Conservation (phyloP, 768 basidiomycete genomes). For the Grammothele lineata region DNA sequence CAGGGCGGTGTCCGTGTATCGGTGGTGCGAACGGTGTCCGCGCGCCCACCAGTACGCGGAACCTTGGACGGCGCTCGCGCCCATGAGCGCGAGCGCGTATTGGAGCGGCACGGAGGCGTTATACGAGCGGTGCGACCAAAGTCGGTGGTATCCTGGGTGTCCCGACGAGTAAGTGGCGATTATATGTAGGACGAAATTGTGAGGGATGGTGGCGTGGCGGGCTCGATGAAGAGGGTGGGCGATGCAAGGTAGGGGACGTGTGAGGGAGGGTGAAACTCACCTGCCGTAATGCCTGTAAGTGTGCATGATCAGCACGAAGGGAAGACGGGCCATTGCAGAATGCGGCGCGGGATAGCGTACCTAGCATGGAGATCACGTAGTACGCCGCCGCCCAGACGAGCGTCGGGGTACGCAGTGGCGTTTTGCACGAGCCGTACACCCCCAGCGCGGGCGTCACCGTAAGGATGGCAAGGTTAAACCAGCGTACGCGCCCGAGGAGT, state of each 20-base stretch:
- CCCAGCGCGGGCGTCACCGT: slow-evolving; percentile 68
- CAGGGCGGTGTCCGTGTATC: slow-evolving; percentile 51
- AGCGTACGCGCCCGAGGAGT: slow-evolving; percentile 32
- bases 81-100: slow-evolving; percentile 41
- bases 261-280: slow-evolving; percentile 55
- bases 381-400: slow-evolving; percentile 58
- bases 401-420: slow-evolving; percentile 47
- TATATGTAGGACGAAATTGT: too few species aligned
- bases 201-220: too few species aligned
- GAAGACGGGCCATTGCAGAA: neutral
- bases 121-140: slow-evolving; percentile 55
- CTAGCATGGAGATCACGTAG: slow-evolving; percentile 44
- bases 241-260: too few species aligned
- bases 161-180: too few species aligned
- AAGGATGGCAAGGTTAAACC: slow-evolving; percentile 75
- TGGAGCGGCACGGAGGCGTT: slow-evolving; percentile 45
- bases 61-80: slow-evolving; percentile 48
- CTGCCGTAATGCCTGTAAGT: slow-evolving; percentile 13
- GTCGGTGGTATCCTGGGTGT: slow-evolving; percentile 50
- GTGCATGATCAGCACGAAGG: neutral
- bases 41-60: slow-evolving; percentile 57
- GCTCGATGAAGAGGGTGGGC: too few species aligned
- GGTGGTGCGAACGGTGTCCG: slow-evolving; percentile 51
- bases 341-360: neutral
- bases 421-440: slow-evolving; percentile 59